phyloP scores from a whole-genome alignment of 2,329 filamentous ascomycete genomes.

The Aureobasidium zeae region DNA sequence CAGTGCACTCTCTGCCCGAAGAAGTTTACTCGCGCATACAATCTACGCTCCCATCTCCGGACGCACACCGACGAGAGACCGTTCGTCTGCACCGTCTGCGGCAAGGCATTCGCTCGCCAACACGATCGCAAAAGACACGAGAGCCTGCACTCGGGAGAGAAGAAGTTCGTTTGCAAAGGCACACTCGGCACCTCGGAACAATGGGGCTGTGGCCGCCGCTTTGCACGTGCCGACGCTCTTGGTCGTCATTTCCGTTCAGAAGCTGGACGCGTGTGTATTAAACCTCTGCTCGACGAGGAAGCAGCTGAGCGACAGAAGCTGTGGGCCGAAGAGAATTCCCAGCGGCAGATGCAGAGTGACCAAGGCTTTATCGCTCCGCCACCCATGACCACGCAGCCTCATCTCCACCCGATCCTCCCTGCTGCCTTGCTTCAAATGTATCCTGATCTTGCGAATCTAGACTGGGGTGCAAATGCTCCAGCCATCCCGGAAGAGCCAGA shows the following conservation, averaged over 20 bases:
- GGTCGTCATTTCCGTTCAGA: slow-evolving; percentile 83
- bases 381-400: slow-evolving; percentile 30
- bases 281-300: slow-evolving; percentile 93
- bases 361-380: slow-evolving; percentile 31
- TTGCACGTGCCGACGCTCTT: slow-evolving; percentile 89
- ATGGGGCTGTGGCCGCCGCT: slow-evolving; percentile 89
- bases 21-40: slow-evolving; percentile 92
- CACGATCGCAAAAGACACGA: slow-evolving; percentile 97
- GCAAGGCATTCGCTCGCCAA: slow-evolving; percentile 93
- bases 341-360: slow-evolving; percentile 55
- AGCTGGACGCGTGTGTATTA: slow-evolving; percentile 91
- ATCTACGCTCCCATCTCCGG: slow-evolving; percentile 84
- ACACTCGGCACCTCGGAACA: slow-evolving; percentile 71
- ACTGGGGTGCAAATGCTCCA: slow-evolving; percentile 54
- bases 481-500: slow-evolving; percentile 49
- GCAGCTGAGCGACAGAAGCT: slow-evolving; percentile 68
- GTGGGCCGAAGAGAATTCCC: slow-evolving; percentile 48
- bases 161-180: slow-evolving; percentile 96
- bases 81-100: slow-evolving; percentile 93
- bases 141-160: slow-evolving; percentile 90
- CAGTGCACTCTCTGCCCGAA: slow-evolving; percentile 91
- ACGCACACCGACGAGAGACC: slow-evolving; percentile 96
- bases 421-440: slow-evolving; percentile 85
- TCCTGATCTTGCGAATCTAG: slow-evolving; percentile 80
- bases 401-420: slow-evolving; percentile 53